A percentile compares a stretch with the other conserved stretches of the same genome.
Evolutionary conservation across 129 eudicot species (phyloP).

Genomic region (Deinandra increscens): DNA sequence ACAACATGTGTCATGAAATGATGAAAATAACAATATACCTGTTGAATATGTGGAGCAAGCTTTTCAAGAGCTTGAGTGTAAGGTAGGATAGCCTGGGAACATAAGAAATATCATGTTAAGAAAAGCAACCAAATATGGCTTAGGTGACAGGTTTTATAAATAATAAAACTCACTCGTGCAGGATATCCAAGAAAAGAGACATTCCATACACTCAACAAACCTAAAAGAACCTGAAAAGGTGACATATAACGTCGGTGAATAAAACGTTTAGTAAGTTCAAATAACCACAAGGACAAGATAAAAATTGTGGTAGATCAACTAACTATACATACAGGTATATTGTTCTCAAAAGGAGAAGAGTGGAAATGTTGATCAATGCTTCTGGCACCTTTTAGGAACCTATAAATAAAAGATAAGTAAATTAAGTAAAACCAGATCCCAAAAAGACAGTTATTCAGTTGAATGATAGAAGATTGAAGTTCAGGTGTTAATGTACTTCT

Average conservation of each 20-base stretch:
- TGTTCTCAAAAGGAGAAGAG: conserved; percentile 74
- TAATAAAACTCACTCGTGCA: conserved; percentile 74
- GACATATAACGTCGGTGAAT: conserved; percentile 6
- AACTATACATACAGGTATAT: conserved; percentile 56
- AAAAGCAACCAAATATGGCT: conserved; percentile 8
- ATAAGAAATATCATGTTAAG: conserved; percentile 7
- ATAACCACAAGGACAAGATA: background rate
- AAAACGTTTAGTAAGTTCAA: background rate
- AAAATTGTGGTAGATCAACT: background rate
- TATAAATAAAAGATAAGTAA: conserved; percentile 22
- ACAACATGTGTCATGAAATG: no score
- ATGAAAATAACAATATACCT: conserved; percentile 42
- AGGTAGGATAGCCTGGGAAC: conserved; percentile 84
- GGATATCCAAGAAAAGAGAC: conserved; percentile 97
- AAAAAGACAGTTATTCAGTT: background rate
- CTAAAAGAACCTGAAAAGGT: conserved; percentile 80
- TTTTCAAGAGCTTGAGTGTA: conserved; percentile 96
- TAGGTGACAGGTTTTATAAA: background rate
- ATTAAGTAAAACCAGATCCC: background rate
- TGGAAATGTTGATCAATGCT: conserved; percentile 87
- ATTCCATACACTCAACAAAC: conserved; percentile 94
- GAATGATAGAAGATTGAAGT: conserved; percentile 16
- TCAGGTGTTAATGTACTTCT: conserved; percentile 58
- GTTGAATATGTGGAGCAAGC: conserved; percentile 96
- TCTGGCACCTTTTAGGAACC: conserved; percentile 91